These are phyloP conservation scores for Daldinia childiae DNA, from an alignment of 495 filamentous ascomycete species.

Conservation along the genomic window DNA sequence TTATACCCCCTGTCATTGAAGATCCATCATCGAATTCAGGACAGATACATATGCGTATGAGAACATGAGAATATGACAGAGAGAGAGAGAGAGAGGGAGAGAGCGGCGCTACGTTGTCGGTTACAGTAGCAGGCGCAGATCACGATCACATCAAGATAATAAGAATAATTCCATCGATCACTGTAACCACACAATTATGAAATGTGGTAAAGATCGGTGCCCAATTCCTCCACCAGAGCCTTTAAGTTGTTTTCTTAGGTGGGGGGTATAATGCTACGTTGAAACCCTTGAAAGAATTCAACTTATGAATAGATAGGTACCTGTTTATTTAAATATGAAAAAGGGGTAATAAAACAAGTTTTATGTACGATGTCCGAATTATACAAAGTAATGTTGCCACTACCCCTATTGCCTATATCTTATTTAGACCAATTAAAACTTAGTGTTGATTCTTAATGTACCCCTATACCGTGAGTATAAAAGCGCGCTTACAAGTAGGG, in stretches of 20 bases:
- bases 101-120: constrained; percentile 13
- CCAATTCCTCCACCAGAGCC: constrained; percentile 20
- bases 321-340: constrained; percentile 35
- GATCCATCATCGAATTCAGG: constrained; percentile 25
- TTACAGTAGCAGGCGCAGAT: constrained; percentile 37
- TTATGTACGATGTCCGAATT: constrained; percentile 17
- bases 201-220: constrained; percentile 38
- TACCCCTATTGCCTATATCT: constrained; percentile 1
- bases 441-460: constrained; percentile 1
- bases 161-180: constrained; percentile 42
- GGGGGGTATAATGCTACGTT: constrained; percentile 32
- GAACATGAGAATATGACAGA: background rate
- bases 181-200: constrained; percentile 32
- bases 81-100: too few relatives aligned
- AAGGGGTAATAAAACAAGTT: constrained; percentile 23
- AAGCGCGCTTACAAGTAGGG: constrained; percentile 11
- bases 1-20: constrained; percentile 34
- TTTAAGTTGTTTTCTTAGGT: constrained; percentile 4
- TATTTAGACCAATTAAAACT: background rate
- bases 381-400: background rate
- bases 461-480: constrained; percentile 19
- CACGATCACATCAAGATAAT: constrained; percentile 43
- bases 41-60: constrained; percentile 15
- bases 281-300: constrained; percentile 22
- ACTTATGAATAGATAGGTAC: constrained; percentile 13